Base-by-base conservation (phyloP, 768 basidiomycete genomes). In the Hydnomerulius pinastri region DNA sequence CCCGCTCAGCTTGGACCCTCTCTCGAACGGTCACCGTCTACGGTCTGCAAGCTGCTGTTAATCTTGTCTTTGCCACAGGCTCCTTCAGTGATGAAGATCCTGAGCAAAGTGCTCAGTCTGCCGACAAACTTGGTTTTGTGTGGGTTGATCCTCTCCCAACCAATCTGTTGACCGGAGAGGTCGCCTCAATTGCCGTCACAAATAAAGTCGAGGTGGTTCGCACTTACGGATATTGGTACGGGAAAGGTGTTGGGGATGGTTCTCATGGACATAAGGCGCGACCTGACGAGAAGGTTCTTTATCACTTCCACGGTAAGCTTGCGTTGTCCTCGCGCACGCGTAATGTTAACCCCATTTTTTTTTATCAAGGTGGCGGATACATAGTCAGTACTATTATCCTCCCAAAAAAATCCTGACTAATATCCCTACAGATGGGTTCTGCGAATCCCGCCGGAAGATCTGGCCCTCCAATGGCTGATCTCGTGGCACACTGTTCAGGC, bases 1-100 rank as follows among this genome's bases (percentile, higher is more conserved):
- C 61, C 20, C 28, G 44, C 18, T n/a, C n/a, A n/a, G 70, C 76
- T 18, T 81, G 80, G 80, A 60, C 61, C 35, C 48, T 78, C 21
- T 66, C 58, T 28, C 71, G 76, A 12, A 60, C 67, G 4, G 25
- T 81, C 8, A 45, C 65, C 42, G 56, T 77, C 25, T 36, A 35
- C 23, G 27, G 17, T 24, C 1, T 32, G 9, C 29, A 46, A 18
- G 44, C 18, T 21, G 2, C 36, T 0, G 24, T 30, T 10, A 33
- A 21, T 11, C 18, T 21, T 2, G 6, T 45, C n/a, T 35, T 33
- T n/a, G 33, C 28, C 1, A 20, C 33, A 6, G 39, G 48, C 4
- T 17, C 15, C 4, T 17, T 37, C 21, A 13, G 20, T 21, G 12
- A 27, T 18, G 48, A 32, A n/a, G 30, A 49, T 24, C 38, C 40